Evolutionary conservation across 192 early-diverging fungal genomes (phyloP), one percentile per base, ranked within the genome.

Genomic region (Coemansia sp.): DNA sequence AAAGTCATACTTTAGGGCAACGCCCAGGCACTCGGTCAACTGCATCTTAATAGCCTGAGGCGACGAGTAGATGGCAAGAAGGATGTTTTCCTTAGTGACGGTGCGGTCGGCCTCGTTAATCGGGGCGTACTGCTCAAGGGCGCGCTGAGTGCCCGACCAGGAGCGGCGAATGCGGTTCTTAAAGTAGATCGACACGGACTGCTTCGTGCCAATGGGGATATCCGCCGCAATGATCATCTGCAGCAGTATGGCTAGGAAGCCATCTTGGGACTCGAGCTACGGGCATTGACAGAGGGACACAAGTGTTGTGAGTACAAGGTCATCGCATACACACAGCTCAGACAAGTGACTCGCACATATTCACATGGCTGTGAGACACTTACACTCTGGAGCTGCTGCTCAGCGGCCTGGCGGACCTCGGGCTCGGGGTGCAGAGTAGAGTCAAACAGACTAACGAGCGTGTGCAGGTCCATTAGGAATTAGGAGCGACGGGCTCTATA

Each of bases 41-140:
- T 95, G 94, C 20, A 89, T 90, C 90, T 90, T 91, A 34, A 94
- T 86, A 31, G 86, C 82, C 56, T 83, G 84, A 26, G 89, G 90
- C 33, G 91, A 77, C n/a, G 82, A 75, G 61, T 85, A 86, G 58
- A 98, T 76, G 34, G 88, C 88, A 13, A 85, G 76, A 26, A 98
- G 76, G 65, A 98, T 93, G 69, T 87, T 85, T 20, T 86, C 83
- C 56, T 86, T 85, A 47, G 94, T 85, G 57, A 87, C 75, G 11
- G 65, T 76, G 38, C 87, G 88, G 75, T 97, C 95, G 47, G 65
- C 83, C 18, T 90, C 90, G 34, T 75, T 79, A 63, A 91, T 89
- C 14, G 73, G 73, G 58, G 61, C 69, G 25, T 75, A 38, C 72
- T 69, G 66, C 62, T 75, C 73, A 66, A 61, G 69, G 55, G 61